Conservation (phyloP, 2,329 filamentous ascomycete genomes). For the Macrophomina pseudophaseolina region DNA sequence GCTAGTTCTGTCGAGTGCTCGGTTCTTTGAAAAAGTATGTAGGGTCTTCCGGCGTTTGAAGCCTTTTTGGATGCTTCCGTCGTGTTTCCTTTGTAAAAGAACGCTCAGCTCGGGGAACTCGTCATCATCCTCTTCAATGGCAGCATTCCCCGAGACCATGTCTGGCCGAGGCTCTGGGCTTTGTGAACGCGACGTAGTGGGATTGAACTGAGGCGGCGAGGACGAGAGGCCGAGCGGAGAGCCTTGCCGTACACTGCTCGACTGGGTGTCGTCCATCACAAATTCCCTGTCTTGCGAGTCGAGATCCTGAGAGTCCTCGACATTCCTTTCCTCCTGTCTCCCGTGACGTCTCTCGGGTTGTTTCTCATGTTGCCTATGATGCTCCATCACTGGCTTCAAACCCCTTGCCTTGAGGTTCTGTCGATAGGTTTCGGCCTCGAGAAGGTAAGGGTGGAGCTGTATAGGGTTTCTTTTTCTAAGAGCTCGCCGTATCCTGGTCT, state of each 20-base stretch:
- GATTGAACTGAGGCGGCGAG: neutral
- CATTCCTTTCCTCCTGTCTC: constrained; percentile 13
- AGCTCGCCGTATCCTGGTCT: constrained; percentile 32
- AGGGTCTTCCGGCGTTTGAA: constrained; percentile 32
- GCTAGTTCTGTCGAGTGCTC: constrained; percentile 16
- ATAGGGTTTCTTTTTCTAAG: constrained; percentile 54
- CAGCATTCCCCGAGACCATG: constrained; percentile 2
- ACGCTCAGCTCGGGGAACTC: constrained; percentile 36
- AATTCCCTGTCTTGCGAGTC: constrained; percentile 27
- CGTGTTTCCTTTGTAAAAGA: constrained; percentile 29
- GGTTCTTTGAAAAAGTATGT: constrained; percentile 21
- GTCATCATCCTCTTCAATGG: constrained; percentile 32
- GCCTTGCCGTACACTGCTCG: constrained; percentile 13
- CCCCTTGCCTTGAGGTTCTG: constrained; percentile 50
- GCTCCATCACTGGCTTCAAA: constrained; percentile 46
- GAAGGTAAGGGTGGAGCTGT: constrained; percentile 55
- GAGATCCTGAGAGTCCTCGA: no score
- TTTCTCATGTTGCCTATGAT: constrained; percentile 2
- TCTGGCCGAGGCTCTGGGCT: neutral
- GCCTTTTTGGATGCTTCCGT: constrained; percentile 28
- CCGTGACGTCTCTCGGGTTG: neutral
- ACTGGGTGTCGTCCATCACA: constrained; percentile 18
- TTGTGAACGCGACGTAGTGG: neutral
- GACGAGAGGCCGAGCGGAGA: constrained; percentile 8
- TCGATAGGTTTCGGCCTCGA: constrained; percentile 52